Conservation (phyloP, 2,329 filamentous ascomycete genomes). For the Colletotrichum theobromicola region DNA sequence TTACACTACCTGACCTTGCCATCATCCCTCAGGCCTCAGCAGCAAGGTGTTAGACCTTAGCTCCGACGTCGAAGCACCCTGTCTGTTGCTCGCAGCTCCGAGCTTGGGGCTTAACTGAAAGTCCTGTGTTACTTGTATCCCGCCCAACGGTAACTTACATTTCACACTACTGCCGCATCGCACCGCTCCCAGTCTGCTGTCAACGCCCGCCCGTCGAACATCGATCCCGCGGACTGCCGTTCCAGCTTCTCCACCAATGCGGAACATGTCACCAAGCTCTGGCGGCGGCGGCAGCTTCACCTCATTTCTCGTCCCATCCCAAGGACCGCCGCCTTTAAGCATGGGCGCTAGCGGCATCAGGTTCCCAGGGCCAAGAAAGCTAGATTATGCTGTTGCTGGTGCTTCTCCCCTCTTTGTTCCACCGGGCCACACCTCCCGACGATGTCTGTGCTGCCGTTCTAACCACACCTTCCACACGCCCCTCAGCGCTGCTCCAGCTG, state of each 20-base stretch:
- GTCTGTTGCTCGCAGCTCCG: not conserved
- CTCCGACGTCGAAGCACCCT: not conserved
- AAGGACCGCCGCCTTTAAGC: conserved; percentile 13
- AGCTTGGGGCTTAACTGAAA: not conserved
- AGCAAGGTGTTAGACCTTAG: not conserved
- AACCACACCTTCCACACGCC: conserved; percentile 1
- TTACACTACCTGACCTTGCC: not conserved
- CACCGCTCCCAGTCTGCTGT: not conserved
- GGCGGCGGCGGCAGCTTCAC: not conserved
- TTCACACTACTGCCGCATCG: not conserved
- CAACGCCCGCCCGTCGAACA: not conserved
- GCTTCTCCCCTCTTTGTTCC: not conserved
- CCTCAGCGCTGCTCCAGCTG: not conserved
- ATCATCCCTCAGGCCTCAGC: not conserved
- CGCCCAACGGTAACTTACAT: not conserved
- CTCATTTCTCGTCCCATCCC: conserved; percentile 21
- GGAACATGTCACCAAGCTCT: conserved; percentile 7
- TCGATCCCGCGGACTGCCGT: conserved; percentile 12
- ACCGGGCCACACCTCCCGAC: conserved; percentile 1
- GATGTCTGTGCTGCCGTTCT: conserved; percentile 17
- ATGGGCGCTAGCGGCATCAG: conserved; percentile 18
- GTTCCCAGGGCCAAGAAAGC: conserved; percentile 16
- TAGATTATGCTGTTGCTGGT: conserved; percentile 10
- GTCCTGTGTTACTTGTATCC: not conserved
- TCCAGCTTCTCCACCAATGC: not conserved